phyloP scores from a whole-genome alignment of 2,329 filamentous ascomycete species.

The Furcasterigmium sp. region DNA sequence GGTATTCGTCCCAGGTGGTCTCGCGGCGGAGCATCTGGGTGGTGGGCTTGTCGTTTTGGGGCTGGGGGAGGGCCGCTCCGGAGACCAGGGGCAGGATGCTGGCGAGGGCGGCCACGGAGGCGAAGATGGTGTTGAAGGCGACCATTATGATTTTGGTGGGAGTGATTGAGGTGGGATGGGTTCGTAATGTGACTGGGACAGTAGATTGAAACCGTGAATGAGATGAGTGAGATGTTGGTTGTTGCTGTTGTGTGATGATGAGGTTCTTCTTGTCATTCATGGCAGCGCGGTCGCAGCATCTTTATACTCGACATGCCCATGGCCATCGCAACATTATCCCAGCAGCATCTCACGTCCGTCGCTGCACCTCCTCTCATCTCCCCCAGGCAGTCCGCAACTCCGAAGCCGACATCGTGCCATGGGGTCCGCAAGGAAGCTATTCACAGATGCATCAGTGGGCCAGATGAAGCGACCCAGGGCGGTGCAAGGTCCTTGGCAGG shows the following conservation, averaged over 20 bases:
- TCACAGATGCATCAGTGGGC: too few relatives aligned
- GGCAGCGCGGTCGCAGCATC: background rate
- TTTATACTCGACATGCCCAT: too few relatives aligned
- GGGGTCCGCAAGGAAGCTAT: too few relatives aligned
- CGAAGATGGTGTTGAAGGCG: background rate
- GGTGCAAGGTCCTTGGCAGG: too few relatives aligned
- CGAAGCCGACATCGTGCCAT: too few relatives aligned
- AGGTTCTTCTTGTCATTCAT: background rate
- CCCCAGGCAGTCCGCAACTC: too few relatives aligned
- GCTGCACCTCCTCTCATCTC: too few relatives aligned
- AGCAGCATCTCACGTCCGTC: too few relatives aligned
- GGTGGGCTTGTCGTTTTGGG: background rate
- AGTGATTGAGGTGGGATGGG: background rate
- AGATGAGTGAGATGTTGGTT: background rate
- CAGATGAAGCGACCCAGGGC: too few relatives aligned
- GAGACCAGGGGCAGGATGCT: background rate
- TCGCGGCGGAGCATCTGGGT: background rate
- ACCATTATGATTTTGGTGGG: background rate
- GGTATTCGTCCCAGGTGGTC: background rate
- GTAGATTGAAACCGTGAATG: background rate
- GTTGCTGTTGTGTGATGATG: background rate
- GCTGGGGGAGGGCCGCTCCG: background rate
- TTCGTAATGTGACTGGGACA: background rate
- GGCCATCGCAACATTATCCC: too few relatives aligned
- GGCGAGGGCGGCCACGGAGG: background rate